These are phyloP conservation scores for Histomonas meleagridis DNA, from an alignment of 208 protist genomes.

Conservation along the genomic window DNA sequence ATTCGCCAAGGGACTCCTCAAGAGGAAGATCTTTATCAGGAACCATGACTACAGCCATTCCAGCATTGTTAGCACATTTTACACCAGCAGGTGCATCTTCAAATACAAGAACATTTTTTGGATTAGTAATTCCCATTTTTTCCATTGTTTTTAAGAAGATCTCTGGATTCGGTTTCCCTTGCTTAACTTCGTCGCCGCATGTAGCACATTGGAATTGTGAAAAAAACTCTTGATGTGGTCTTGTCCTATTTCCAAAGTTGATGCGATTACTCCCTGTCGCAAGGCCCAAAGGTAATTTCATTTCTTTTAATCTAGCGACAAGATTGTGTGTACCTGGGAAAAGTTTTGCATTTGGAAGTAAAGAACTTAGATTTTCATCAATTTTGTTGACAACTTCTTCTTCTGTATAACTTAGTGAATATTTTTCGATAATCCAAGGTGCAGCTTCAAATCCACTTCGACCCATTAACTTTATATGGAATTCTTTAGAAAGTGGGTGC, in stretches of 20 bases:
- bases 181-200: slow-evolving; percentile 12
- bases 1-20: not conserved
- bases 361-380: not conserved
- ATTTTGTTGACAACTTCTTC: not conserved
- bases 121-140: slow-evolving; percentile 9
- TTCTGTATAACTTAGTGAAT: not conserved
- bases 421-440: not conserved
- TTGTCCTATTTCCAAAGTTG: not conserved
- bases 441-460: not conserved
- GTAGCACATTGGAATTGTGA: not conserved
- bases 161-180: slow-evolving; percentile 11
- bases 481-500: not conserved
- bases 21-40: not conserved
- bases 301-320: not conserved
- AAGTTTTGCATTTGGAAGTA: not conserved
- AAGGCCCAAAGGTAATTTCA: not conserved
- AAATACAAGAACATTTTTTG: not conserved
- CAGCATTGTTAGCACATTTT: not conserved
- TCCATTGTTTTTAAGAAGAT: slow-evolving; percentile 29
- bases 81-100: slow-evolving; percentile 33
- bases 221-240: not conserved
- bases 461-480: not conserved
- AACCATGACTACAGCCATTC: not conserved
- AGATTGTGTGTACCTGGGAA: not conserved
- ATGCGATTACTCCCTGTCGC: slow-evolving; percentile 20